These are phyloP conservation scores for Tubosaeta sp. DNA, from an alignment of 768 basidiomycete genomes.

Conservation along the genomic window DNA sequence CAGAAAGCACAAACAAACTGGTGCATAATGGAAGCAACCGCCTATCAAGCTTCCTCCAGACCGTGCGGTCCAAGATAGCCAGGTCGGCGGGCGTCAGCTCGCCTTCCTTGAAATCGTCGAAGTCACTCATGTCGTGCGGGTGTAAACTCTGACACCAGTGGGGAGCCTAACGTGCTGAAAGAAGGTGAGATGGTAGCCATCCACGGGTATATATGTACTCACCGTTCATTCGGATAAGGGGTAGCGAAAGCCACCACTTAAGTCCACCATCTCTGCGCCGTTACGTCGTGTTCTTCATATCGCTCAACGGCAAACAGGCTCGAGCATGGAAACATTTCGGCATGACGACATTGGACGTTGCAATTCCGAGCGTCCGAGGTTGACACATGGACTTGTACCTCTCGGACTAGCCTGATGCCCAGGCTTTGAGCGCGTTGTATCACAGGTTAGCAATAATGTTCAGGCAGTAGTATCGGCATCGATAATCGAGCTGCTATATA, in stretches of 20 bases:
- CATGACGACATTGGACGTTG: background rate
- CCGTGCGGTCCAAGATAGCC: constrained; percentile 30
- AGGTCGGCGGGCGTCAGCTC: constrained; percentile 8
- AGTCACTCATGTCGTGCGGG: background rate
- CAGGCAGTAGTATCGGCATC: background rate
- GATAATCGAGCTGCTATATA: background rate
- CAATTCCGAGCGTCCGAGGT: background rate
- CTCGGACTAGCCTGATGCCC: background rate
- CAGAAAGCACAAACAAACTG: constrained; percentile 47
- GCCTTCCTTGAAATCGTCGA: background rate
- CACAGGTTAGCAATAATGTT: background rate
- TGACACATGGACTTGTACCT: background rate
- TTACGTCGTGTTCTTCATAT: background rate
- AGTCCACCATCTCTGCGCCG: background rate
- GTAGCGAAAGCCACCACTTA: background rate
- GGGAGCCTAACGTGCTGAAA: background rate
- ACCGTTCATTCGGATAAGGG: background rate
- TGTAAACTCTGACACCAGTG: background rate
- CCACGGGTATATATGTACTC: background rate
- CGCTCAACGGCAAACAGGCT: background rate
- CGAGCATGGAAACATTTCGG: background rate
- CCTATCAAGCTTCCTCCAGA: constrained; percentile 49
- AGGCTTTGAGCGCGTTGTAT: background rate
- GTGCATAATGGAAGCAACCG: constrained; percentile 46
- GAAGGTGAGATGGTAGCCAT: background rate